A percentile compares a stretch with the other conserved stretches of the same genome.
phyloP scores from a whole-genome alignment of 768 basidiomycete species.

The Nevesoporus exiguus region DNA sequence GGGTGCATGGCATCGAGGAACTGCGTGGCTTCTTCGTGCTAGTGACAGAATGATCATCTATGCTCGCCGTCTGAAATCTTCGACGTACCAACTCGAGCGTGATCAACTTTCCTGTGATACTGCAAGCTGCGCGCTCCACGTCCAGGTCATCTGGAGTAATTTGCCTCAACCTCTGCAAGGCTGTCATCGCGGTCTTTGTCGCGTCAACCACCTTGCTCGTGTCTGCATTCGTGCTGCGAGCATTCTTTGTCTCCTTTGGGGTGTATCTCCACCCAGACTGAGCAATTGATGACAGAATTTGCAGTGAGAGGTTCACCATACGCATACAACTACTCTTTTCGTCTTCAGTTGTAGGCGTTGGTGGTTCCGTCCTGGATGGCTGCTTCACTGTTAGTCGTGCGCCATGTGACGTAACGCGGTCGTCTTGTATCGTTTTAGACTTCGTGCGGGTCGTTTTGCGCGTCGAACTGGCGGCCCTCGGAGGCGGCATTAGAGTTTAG shows the following conservation, averaged over 20 bases:
- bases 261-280: constrained; percentile 58
- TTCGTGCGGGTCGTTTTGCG: constrained; percentile 18
- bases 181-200: constrained; percentile 36
- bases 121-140: constrained; percentile 70
- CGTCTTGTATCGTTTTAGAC: background rate
- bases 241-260: constrained; percentile 25
- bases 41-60: background rate
- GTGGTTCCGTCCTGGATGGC: background rate
- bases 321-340: constrained; percentile 52
- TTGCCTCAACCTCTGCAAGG: constrained; percentile 46
- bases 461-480: constrained; percentile 1
- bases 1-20: constrained; percentile 47
- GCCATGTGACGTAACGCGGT: constrained; percentile 20
- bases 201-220: constrained; percentile 36
- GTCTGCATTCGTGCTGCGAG: constrained; percentile 18
- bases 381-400: constrained; percentile 28
- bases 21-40: constrained; percentile 53
- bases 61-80: background rate
- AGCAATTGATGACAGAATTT: constrained; percentile 47
- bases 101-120: constrained; percentile 64
- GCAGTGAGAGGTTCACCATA: constrained; percentile 58
- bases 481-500: background rate
- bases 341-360: constrained; percentile 30
- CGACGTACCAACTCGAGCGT: constrained; percentile 65
- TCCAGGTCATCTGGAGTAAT: constrained; percentile 50